These are phyloP conservation scores for Amanita thiersii DNA, from an alignment of 768 basidiomycete species.

Conservation along the genomic window DNA sequence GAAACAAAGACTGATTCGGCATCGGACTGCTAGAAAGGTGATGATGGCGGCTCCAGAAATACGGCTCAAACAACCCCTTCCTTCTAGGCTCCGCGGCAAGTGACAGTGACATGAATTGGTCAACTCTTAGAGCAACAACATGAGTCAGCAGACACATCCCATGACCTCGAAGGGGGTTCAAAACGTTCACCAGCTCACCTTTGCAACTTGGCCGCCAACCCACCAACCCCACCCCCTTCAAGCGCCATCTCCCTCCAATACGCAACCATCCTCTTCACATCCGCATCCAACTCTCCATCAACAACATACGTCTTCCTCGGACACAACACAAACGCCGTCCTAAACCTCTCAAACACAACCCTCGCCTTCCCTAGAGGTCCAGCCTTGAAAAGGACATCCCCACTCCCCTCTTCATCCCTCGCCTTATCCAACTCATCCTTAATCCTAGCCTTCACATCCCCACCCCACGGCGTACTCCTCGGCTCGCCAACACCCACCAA, in stretches of 20 bases:
- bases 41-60: slow-evolving; percentile 53
- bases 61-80: slow-evolving; percentile 69
- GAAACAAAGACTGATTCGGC: slow-evolving; percentile 42
- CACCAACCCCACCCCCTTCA: slow-evolving; percentile 28
- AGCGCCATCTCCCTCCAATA: slow-evolving; percentile 49
- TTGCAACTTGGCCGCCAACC: slow-evolving; percentile 50
- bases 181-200: slow-evolving; percentile 33
- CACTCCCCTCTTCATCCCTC: slow-evolving; percentile 22
- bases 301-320: slow-evolving; percentile 28
- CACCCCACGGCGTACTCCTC: slow-evolving; percentile 61
- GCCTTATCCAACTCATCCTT: slow-evolving; percentile 40
- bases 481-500: slow-evolving; percentile 27
- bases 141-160: slow-evolving; percentile 2
- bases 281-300: slow-evolving; percentile 33
- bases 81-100: slow-evolving; percentile 66
- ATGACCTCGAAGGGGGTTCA: neutral
- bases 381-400: slow-evolving; percentile 36
- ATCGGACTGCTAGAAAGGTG: slow-evolving; percentile 17
- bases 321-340: slow-evolving; percentile 43
- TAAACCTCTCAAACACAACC: slow-evolving; percentile 43
- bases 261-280: slow-evolving; percentile 38
- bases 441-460: slow-evolving; percentile 40
- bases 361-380: slow-evolving; percentile 32
- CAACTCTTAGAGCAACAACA: slow-evolving; percentile 36
- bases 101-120: slow-evolving; percentile 74